These are phyloP conservation scores for Aechmea fasciata DNA, from an alignment of 176 grass and related monocot genomes.

Conservation along the genomic window DNA sequence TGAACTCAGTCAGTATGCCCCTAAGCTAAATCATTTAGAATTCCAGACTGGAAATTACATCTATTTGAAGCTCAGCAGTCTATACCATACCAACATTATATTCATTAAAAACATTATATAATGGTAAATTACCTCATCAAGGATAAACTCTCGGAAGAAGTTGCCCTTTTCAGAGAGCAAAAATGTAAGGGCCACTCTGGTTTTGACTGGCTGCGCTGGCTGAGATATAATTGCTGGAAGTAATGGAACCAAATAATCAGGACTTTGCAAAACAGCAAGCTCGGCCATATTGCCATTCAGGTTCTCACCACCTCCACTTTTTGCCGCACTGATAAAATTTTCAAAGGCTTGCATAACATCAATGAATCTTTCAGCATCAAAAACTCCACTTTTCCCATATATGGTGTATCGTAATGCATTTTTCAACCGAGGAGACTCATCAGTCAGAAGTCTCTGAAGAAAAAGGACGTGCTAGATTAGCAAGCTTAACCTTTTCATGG, in stretches of 20 bases:
- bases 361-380: slow-evolving; percentile 92
- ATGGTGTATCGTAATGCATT: slow-evolving; percentile 85
- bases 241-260: slow-evolving; percentile 46
- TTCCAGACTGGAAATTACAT: too few species aligned
- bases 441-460: slow-evolving; percentile 83
- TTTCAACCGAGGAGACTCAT: slow-evolving; percentile 83
- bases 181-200: slow-evolving; percentile 74
- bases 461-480: slow-evolving; percentile 7
- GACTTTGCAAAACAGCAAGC: slow-evolving; percentile 61
- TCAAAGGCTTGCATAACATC: slow-evolving; percentile 99
- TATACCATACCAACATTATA: background rate
- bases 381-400: slow-evolving; percentile 88
- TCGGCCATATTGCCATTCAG: slow-evolving; percentile 84
- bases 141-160: slow-evolving; percentile 93
- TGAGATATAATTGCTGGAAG: slow-evolving; percentile 50
- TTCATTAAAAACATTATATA: slow-evolving; percentile 5
- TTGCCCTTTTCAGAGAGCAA: slow-evolving; percentile 79
- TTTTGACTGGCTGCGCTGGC: slow-evolving; percentile 47
- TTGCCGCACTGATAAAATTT: slow-evolving; percentile 84
- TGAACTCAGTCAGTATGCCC: background rate
- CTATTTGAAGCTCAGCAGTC: too few species aligned
- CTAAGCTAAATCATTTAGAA: too few species aligned
- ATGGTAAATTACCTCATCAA: slow-evolving; percentile 66
- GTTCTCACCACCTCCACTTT: slow-evolving; percentile 83
- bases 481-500: background rate